Evolutionary conservation across 805 yeast species (phyloP).

Genomic region (Candida piceae): DNA sequence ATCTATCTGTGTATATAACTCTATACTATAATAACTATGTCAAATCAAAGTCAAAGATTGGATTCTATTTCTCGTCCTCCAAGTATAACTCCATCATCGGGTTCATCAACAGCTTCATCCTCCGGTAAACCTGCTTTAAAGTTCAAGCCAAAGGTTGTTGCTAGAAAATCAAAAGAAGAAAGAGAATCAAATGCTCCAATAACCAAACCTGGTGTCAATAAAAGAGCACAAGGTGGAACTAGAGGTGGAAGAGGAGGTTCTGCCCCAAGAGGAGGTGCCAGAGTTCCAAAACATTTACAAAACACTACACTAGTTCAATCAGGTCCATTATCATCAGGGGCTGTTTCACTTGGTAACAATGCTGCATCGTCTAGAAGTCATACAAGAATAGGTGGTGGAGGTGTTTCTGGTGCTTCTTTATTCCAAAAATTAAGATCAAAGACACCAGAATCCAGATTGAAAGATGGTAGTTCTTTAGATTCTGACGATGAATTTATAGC

Average conservation of each 20-base stretch:
- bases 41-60: slow-evolving; percentile 26
- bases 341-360: slow-evolving; percentile 39
- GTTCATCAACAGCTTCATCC: slow-evolving; percentile 1
- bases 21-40: slow-evolving; percentile 5
- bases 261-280: slow-evolving; percentile 12
- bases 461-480: slow-evolving; percentile 32
- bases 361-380: slow-evolving; percentile 7
- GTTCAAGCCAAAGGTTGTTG: slow-evolving; percentile 85
- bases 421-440: slow-evolving; percentile 15
- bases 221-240: slow-evolving; percentile 33
- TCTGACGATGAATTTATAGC: slow-evolving; percentile 25
- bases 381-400: slow-evolving; percentile 14
- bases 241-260: slow-evolving; percentile 28
- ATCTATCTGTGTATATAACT: too few species aligned
- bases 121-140: slow-evolving; percentile 49
- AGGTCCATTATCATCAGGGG: slow-evolving; percentile 71
- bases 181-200: slow-evolving; percentile 70
- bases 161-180: slow-evolving; percentile 78
- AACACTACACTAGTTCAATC: slow-evolving; percentile 63
- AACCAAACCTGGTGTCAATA: slow-evolving; percentile 30
- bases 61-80: slow-evolving; percentile 35
- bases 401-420: slow-evolving; percentile 35
- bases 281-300: slow-evolving; percentile 30
- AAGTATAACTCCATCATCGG: slow-evolving; percentile 12
- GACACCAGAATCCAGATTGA: slow-evolving; percentile 9